phyloP scores from a whole-genome alignment of 1,284 basidiomycete genomes.

The Rhodotorula sp. region DNA sequence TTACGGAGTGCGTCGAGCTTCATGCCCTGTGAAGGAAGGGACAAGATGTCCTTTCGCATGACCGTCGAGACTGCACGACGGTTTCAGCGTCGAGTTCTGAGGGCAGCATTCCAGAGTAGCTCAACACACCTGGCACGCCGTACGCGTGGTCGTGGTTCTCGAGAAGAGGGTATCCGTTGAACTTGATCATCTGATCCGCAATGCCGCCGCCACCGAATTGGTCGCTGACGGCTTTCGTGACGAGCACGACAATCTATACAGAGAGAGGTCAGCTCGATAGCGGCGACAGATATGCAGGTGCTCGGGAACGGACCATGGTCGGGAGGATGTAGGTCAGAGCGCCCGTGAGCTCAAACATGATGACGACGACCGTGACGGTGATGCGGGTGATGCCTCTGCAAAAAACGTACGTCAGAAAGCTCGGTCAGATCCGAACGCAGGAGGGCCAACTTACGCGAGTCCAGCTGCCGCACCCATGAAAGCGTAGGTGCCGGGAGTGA shows the following conservation, averaged over 20 bases:
- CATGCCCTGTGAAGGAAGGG: slow-evolving; percentile 72
- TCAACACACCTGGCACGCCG: slow-evolving; percentile 72
- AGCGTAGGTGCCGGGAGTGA: slow-evolving; percentile 96
- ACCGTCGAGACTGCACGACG: slow-evolving; percentile 69
- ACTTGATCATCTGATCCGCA: slow-evolving; percentile 93
- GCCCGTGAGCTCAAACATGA: slow-evolving; percentile 99
- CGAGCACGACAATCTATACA: slow-evolving; percentile 81
- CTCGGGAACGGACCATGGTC: slow-evolving; percentile 71
- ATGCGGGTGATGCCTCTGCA: slow-evolving; percentile 91
- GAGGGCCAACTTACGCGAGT: slow-evolving; percentile 61
- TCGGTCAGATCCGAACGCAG: no score
- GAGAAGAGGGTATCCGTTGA: slow-evolving; percentile 95
- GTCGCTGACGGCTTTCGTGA: slow-evolving; percentile 97
- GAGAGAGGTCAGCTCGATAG: not conserved
- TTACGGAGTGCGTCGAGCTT: slow-evolving; percentile 72
- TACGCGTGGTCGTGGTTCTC: slow-evolving; percentile 84
- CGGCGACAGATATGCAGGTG: not conserved
- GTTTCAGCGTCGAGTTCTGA: slow-evolving; percentile 1
- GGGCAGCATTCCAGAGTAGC: not conserved
- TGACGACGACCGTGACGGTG: slow-evolving; percentile 96
- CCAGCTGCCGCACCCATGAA: slow-evolving; percentile 91
- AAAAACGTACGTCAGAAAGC: slow-evolving; percentile 13
- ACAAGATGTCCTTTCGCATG: slow-evolving; percentile 77
- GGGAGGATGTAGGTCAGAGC: slow-evolving; percentile 96
- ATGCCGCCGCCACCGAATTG: slow-evolving; percentile 89